Percentiles rank a stretch among this genome's conserved stretches.
Evolutionary conservation across 805 yeast species (phyloP).

Genomic region (Spathaspora gorwiae): DNA sequence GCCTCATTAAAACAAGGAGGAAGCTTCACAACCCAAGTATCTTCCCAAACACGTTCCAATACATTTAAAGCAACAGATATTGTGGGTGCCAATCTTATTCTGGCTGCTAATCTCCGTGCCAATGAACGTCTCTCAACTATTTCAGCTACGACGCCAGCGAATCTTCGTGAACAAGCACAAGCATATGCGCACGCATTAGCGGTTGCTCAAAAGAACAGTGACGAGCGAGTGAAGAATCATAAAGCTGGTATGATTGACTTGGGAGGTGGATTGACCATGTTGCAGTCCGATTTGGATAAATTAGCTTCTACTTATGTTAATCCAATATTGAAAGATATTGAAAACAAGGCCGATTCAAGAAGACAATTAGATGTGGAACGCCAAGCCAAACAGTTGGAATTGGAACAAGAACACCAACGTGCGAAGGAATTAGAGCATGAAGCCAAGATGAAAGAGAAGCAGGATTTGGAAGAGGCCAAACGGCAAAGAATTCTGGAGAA

Average conservation of each 20-base stretch:
- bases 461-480: slow-evolving; percentile 32
- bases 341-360: slow-evolving; percentile 64
- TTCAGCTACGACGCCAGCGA: slow-evolving; percentile 22
- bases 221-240: slow-evolving; percentile 46
- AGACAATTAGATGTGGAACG: slow-evolving; percentile 43
- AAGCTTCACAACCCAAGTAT: slow-evolving; percentile 20
- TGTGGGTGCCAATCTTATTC: slow-evolving; percentile 44
- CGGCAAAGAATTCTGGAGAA: slow-evolving; percentile 27
- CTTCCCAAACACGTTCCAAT: slow-evolving; percentile 24
- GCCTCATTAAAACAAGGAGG: slow-evolving; percentile 45
- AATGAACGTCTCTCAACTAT: slow-evolving; percentile 33
- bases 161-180: slow-evolving; percentile 44
- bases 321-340: slow-evolving; percentile 77
- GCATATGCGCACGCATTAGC: slow-evolving; percentile 71
- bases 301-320: slow-evolving; percentile 76
- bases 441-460: slow-evolving; percentile 30
- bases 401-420: slow-evolving; percentile 26
- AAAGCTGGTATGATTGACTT: slow-evolving; percentile 59
- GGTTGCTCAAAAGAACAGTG: slow-evolving; percentile 65
- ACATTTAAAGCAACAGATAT: slow-evolving; percentile 39
- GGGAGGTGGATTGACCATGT: slow-evolving; percentile 85
- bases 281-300: slow-evolving; percentile 68
- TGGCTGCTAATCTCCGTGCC: slow-evolving; percentile 48
- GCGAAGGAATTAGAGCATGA: slow-evolving; percentile 24
- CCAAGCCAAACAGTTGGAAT: slow-evolving; percentile 31